Conservation (phyloP, 805 yeast species). For the Teunomyces tritomae region DNA sequence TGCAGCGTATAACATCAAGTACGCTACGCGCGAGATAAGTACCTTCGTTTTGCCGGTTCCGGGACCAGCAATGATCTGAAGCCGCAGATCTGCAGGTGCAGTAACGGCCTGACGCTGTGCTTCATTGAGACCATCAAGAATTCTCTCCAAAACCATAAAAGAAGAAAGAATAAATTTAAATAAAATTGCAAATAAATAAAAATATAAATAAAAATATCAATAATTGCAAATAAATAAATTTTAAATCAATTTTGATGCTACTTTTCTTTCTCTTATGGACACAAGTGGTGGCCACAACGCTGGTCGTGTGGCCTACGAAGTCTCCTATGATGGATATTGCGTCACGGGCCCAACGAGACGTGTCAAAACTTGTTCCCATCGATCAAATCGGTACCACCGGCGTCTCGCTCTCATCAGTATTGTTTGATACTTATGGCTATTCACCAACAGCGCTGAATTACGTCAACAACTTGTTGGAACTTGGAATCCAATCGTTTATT, state of each 20-base stretch:
- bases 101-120: conserved; percentile 46
- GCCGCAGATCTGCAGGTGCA: conserved; percentile 33
- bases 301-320: conserved; percentile 3
- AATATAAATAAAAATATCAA: background rate
- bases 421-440: conserved; percentile 27
- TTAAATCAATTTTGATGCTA: background rate
- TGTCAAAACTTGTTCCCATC: conserved; percentile 27
- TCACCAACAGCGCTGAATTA: conserved; percentile 13
- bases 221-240: background rate
- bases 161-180: background rate
- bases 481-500: conserved; percentile 47
- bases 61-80: conserved; percentile 59
- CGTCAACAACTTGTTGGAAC: conserved; percentile 24
- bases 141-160: background rate
- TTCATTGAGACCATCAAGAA: conserved; percentile 32
- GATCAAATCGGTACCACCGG: conserved; percentile 35
- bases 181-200: background rate
- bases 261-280: background rate
- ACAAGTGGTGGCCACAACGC: background rate
- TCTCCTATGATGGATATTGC: conserved; percentile 16
- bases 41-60: conserved; percentile 82
- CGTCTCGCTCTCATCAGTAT: conserved; percentile 24
- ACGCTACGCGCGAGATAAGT: conserved; percentile 73
- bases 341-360: conserved; percentile 34
- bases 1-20: conserved; percentile 50